Percentiles rank a stretch among this genome's conserved stretches.
Evolutionary conservation across 2,329 filamentous ascomycete species (phyloP).

Genomic region (Trichoderma hamatum): DNA sequence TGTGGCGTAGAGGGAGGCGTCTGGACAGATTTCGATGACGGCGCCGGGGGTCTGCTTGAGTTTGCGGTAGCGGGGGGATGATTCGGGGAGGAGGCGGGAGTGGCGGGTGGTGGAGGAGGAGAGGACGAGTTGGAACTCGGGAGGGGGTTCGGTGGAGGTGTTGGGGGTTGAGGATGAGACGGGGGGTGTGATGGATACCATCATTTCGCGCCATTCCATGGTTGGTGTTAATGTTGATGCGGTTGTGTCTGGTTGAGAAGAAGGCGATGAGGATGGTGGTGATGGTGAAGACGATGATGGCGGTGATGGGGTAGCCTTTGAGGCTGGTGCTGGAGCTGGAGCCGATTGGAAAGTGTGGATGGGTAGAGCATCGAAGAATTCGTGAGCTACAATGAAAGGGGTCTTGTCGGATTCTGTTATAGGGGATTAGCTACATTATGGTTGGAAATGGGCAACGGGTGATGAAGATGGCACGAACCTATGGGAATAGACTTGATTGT

Average conservation of each 20-base stretch:
- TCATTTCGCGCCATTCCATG: constrained; percentile 78
- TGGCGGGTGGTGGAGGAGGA: constrained; percentile 77
- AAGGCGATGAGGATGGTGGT: not conserved
- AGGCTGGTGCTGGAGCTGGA: constrained; percentile 47
- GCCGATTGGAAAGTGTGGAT: constrained; percentile 88
- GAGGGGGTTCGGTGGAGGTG: constrained; percentile 56
- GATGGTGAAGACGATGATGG: not conserved
- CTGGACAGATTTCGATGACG: constrained; percentile 87
- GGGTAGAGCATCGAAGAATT: constrained; percentile 97
- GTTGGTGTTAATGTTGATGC: constrained; percentile 31
- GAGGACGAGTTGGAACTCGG: constrained; percentile 87
- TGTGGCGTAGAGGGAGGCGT: constrained; percentile 75
- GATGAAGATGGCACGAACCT: constrained; percentile 45
- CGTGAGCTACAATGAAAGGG: constrained; percentile 93
- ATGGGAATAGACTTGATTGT: constrained; percentile 81
- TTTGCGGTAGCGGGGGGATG: constrained; percentile 75
- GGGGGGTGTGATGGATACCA: constrained; percentile 70
- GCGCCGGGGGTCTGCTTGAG: constrained; percentile 70
- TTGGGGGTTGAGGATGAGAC: constrained; percentile 58
- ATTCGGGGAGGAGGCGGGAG: constrained; percentile 80
- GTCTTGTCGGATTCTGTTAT: constrained; percentile 65
- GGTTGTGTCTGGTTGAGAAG: not conserved
- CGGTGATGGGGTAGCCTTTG: not conserved
- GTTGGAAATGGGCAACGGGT: no score
- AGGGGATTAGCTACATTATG: not conserved